Evolutionary conservation across 306 rosid genomes (phyloP), one percentile per base, ranked within the genome.

Genomic region (Pueraria montana): DNA sequence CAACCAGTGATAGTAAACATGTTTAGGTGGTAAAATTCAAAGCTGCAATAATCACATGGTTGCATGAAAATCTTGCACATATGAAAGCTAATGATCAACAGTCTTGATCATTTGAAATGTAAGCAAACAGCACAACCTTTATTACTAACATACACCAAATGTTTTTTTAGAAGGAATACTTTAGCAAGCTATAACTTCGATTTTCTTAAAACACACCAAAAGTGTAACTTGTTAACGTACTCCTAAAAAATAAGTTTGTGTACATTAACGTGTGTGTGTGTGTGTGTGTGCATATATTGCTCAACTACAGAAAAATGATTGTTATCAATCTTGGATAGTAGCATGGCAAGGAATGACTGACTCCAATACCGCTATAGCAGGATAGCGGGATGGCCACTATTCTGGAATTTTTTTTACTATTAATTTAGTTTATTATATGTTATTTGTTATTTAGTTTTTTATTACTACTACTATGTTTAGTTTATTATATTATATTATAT

Each of bases 1-100:
- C 40, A 68, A 18, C 55, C 14, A 1, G 4, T 26, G 71, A 36
- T 20, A 50, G 24, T 36, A 78, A 63, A 24, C 40, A 69, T 20
- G 38, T 83, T 11, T 61, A 61, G 18, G 40, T 52, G 76, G 76
- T 45, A n/a, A 67, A 46, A 77, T 13, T 48, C 10, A 52, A 23
- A 11, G 79, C 68, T 11, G 27, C 40, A 67, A 75, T 20, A 69
- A 64, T 64, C 67, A 72, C 48, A 18, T 49, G 4, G 42, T 26
- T 3, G 21, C n/a, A 63, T 26, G 13, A 62, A 72, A 73, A 62
- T 48, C 55, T 34, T 17, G 27, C 66, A 21, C 27, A 53, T 36
- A 66, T n/a, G 70, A 55, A 58, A 70, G 3, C 36, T 13, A 23
- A 32, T n/a, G 78, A 5, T 8, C 18, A 76, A 23, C 27, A 46